Evolutionary conservation across 306 rosid genomes (phyloP), one percentile per base, ranked within the genome.

Genomic region (Sicyos baderoa): DNA sequence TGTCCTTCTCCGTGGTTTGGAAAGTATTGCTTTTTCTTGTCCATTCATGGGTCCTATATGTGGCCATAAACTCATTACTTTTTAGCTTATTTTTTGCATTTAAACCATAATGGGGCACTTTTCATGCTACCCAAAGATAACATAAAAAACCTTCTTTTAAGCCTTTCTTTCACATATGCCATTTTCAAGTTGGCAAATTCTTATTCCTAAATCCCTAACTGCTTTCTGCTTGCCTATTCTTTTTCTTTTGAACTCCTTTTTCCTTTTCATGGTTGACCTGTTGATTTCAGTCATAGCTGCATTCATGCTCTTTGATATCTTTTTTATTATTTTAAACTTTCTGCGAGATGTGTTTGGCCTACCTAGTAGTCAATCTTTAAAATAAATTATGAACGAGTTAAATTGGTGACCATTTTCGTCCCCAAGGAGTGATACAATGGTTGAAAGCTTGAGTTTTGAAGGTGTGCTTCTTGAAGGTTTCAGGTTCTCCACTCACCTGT

Each of bases 1-100:
- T 63, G 53, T 64, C 70, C 53, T 64, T 40, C 35, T 64, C 53
- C 22, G 35, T 64, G 70, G 35, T 64, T 64, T 44, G 27, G 18
- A 64, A 64, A 64, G 70, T 44, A 19, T 44, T 44, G 9, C 27
- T 61, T 37, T 44, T 6, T 66, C 54, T 47, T 66, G 71, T 49
- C 44, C 4, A 67, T 67, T 8, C 9, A 67, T 67, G 72, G 72
- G 72, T 48, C 72, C 72, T 61, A 67, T 67, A 9, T 48, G 22
- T 67, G 57, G 22, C 10, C 72, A 25, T 67, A 25, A 23, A 44
- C 18, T 25, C 57, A 21, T 40, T 40, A 1, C 11, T 25, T 67
- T 47, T 7, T 21, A 32, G n/a, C 44, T 37, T 5, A 37, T 40
- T 10, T 64, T 37, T 62, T 11, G 16, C 49, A 66, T 40, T 40